phyloP scores from a whole-genome alignment of 108 stramenopile species.

The Skeletonema grethae region DNA sequence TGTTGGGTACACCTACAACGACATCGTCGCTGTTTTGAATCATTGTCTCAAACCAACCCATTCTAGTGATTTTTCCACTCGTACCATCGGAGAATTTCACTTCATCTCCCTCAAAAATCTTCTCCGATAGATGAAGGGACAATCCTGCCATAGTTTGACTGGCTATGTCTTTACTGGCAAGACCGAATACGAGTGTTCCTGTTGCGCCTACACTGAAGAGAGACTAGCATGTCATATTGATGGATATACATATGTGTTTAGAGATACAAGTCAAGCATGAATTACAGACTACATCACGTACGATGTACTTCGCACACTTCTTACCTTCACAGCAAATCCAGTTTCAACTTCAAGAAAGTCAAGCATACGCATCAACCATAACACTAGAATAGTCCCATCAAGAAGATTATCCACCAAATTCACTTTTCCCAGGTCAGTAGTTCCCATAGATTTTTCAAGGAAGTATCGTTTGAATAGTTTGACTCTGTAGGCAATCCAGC shows the following conservation, averaged over 20 bases:
- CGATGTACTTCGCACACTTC: neutral
- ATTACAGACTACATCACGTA: neutral
- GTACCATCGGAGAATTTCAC: constrained; percentile 48
- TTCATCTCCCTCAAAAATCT: constrained; percentile 67
- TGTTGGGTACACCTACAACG: constrained; percentile 48
- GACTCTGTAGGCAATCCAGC: constrained; percentile 54
- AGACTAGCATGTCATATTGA: constrained; percentile 30
- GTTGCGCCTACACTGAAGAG: constrained; percentile 45
- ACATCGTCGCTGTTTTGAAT: constrained; percentile 45
- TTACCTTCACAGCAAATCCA: constrained; percentile 53
- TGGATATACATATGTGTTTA: constrained; percentile 37
- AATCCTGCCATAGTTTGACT: constrained; percentile 63
- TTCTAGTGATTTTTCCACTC: constrained; percentile 25
- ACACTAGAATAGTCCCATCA: constrained; percentile 43
- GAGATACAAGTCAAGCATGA: neutral
- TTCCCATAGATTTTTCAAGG: constrained; percentile 28
- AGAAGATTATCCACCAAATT: constrained; percentile 58
- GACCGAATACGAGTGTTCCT: constrained; percentile 47
- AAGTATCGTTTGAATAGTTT: constrained; percentile 45
- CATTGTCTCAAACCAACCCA: constrained; percentile 32
- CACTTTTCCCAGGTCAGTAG: constrained; percentile 46
- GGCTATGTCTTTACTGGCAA: constrained; percentile 66
- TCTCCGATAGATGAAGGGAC: constrained; percentile 53
- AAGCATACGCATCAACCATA: constrained; percentile 41
- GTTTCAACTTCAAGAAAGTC: constrained; percentile 64